These are phyloP conservation scores for Gastroboletus turbinatus DNA, from an alignment of 1,284 basidiomycete genomes.

Conservation along the genomic window DNA sequence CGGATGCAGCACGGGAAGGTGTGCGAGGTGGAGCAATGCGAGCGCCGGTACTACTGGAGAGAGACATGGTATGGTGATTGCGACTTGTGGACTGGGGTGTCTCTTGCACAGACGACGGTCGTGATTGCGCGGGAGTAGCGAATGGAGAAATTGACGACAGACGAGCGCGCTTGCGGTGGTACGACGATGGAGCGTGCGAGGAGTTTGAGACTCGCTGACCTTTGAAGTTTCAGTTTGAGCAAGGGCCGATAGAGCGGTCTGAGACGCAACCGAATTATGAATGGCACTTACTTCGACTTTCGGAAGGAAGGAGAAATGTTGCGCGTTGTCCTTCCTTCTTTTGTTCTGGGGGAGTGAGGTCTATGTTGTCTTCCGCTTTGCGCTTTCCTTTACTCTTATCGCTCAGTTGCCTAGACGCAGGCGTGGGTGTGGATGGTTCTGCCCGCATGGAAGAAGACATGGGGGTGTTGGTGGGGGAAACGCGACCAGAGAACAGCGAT, in stretches of 20 bases:
- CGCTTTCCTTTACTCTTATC: slow-evolving; percentile 47
- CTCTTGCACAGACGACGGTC: slow-evolving; percentile 36
- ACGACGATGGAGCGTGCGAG: slow-evolving; percentile 63
- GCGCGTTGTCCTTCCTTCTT: slow-evolving; percentile 38
- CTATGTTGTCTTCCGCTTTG: slow-evolving; percentile 50
- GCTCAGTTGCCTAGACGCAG: slow-evolving; percentile 32
- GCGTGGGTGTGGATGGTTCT: slow-evolving; percentile 35
- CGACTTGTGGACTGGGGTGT: slow-evolving; percentile 30
- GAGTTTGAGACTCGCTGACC: slow-evolving; percentile 38
- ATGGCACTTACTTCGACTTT: slow-evolving; percentile 43
- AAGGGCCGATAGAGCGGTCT: slow-evolving; percentile 20
- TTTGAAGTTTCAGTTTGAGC: slow-evolving; percentile 27
- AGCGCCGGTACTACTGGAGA: slow-evolving; percentile 51
- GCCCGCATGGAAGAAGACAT: slow-evolving; percentile 17
- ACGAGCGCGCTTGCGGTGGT: slow-evolving; percentile 64
- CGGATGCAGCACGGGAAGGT: slow-evolving; percentile 40
- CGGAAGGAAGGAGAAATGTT: slow-evolving; percentile 46
- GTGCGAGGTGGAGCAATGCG: slow-evolving; percentile 35
- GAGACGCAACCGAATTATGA: slow-evolving; percentile 20
- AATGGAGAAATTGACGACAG: slow-evolving; percentile 48
- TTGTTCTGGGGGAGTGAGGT: slow-evolving; percentile 48
- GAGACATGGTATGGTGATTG: slow-evolving; percentile 47
- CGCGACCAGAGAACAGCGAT: slow-evolving; percentile 13
- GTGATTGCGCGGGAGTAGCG: slow-evolving; percentile 34
- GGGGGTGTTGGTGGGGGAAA: slow-evolving; percentile 7